These are phyloP conservation scores for Cyphellophora europaea DNA, from an alignment of 2,329 filamentous ascomycete genomes.

Conservation along the genomic window DNA sequence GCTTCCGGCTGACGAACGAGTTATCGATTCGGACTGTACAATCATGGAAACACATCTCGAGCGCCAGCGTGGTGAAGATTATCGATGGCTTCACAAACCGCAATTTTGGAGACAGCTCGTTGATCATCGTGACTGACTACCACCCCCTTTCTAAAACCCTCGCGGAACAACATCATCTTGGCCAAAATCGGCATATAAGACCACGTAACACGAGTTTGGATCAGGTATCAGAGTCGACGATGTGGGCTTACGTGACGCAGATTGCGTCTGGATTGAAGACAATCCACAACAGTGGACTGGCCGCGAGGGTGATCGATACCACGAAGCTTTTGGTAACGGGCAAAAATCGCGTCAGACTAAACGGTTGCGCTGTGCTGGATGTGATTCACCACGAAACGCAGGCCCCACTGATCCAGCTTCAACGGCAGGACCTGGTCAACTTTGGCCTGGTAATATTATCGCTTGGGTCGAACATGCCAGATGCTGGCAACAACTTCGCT, in stretches of 20 bases:
- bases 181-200: slow-evolving; percentile 30
- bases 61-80: slow-evolving; percentile 72
- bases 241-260: slow-evolving; percentile 92
- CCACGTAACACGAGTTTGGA: slow-evolving; percentile 35
- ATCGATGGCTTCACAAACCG: slow-evolving; percentile 90
- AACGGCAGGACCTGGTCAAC: slow-evolving; percentile 77
- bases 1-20: slow-evolving; percentile 80
- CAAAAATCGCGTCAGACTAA: slow-evolving; percentile 80
- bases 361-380: slow-evolving; percentile 80
- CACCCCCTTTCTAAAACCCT: slow-evolving; percentile 86
- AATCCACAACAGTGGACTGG: slow-evolving; percentile 72
- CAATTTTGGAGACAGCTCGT: slow-evolving; percentile 86
- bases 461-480: slow-evolving; percentile 60
- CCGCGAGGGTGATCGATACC: slow-evolving; percentile 75
- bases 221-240: slow-evolving; percentile 58
- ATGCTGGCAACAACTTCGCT: slow-evolving; percentile 52
- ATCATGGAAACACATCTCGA: slow-evolving; percentile 79
- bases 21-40: slow-evolving; percentile 78
- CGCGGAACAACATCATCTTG: slow-evolving; percentile 60
- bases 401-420: slow-evolving; percentile 62
- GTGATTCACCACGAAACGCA: slow-evolving; percentile 73
- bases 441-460: slow-evolving; percentile 79
- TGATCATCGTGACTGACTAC: slow-evolving; percentile 91
- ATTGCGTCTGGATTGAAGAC: slow-evolving; percentile 79
- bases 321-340: slow-evolving; percentile 86